Evolutionary conservation across 352 stramenopile species (phyloP).

Genomic region (Phytophthora litchii): DNA sequence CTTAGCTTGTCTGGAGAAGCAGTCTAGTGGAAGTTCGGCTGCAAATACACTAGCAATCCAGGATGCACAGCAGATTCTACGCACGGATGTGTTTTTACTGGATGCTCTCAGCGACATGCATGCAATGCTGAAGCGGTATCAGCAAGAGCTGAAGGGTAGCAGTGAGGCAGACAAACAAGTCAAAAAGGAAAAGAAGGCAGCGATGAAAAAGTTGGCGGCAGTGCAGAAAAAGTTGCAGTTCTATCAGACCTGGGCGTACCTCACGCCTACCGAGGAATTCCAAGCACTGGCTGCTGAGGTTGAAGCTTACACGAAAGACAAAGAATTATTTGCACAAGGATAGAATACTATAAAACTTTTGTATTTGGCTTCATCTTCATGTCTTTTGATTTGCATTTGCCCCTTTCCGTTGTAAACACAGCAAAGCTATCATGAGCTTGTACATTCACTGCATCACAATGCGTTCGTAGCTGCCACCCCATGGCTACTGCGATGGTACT

Average conservation of each 20-base stretch:
- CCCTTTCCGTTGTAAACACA: constrained; percentile 35
- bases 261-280: constrained; percentile 28
- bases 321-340: constrained; percentile 13
- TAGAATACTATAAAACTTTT: constrained; percentile 37
- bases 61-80: constrained; percentile 51
- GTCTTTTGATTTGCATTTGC: constrained; percentile 24
- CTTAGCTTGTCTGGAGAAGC: constrained; percentile 44
- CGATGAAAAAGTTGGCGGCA: constrained; percentile 31
- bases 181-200: constrained; percentile 28
- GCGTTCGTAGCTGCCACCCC: constrained; percentile 14
- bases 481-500: constrained; percentile 25
- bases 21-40: constrained; percentile 12
- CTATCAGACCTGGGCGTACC: constrained; percentile 57
- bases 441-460: constrained; percentile 33
- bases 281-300: constrained; percentile 30
- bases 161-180: constrained; percentile 25
- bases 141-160: constrained; percentile 27
- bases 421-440: constrained; percentile 26
- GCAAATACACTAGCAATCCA: constrained; percentile 42
- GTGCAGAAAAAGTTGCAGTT: constrained; percentile 68
- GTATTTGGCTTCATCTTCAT: constrained; percentile 35
- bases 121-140: constrained; percentile 44
- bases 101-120: constrained; percentile 67
- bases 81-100: constrained; percentile 55
- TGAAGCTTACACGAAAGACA: constrained; percentile 26